Base-by-base conservation (phyloP, 2,329 filamentous ascomycete species). In the Amauroascus niger region DNA sequence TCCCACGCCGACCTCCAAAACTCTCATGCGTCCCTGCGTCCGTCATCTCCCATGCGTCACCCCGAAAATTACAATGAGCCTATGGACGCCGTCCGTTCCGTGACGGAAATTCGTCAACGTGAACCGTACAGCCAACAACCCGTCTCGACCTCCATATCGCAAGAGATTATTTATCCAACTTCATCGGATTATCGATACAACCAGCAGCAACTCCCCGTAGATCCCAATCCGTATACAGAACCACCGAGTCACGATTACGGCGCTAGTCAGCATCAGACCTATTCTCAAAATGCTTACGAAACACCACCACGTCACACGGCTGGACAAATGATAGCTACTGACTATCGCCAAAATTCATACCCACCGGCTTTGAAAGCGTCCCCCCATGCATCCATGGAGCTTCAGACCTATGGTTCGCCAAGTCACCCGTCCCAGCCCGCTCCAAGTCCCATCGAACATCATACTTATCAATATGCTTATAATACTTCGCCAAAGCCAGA, bases 401-500 rank as follows among this genome's bases (percentile, higher is more conserved):
- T 16, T 26, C 53, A 57, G 14, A 26, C 5, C 4, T 50, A 57
- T 37, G n/a, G 20, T 5, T 13, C 37, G 43, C 24, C 33, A 6
- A 35, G 49, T 8, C 16, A 35, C 35, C 16, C 43, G 18, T 37
- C 30, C 1, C 53, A 58, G 24, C 35, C 46, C 18, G 46, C 24
- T 6, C 32, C 40, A 5, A 28, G 39, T 20, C 26, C 49, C 20
- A 22, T 37, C 24, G 47, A 54, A 2, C 35, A 53, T 26, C 55
- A 26, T 26, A 28, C 33, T 16, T 55, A 54, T 40, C 58, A 56
- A 28, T 51, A 59, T 43, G 45, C 57, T 24, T 55, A 55, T 20
- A 63, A 58, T 52, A 37, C 59, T n/a, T 56, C 35, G 54, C 57
- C 26, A 16, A 55, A 28, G 54, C 59, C 61, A 43, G 58, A 62